phyloP scores from a whole-genome alignment of 345 rosid species.

The Syzygium grande region DNA sequence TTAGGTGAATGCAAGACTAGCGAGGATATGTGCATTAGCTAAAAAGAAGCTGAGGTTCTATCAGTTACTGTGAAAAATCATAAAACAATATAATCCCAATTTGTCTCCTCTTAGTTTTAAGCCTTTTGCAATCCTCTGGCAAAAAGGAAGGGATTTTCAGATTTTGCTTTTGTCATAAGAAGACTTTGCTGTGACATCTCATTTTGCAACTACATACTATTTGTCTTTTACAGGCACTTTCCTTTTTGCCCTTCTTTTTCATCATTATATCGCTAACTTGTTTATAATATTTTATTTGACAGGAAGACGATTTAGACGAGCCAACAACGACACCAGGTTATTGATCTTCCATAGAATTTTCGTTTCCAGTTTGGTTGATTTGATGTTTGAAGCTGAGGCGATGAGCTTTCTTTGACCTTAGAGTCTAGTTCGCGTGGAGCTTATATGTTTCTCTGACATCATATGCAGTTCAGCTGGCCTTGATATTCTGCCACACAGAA shows the following conservation, averaged over 20 bases:
- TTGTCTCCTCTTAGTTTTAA: not conserved
- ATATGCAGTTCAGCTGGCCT: constrained; percentile 79
- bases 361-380: not conserved
- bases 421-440: not conserved
- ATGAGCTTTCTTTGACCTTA: not conserved
- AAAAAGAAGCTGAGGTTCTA: not conserved
- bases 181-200: not conserved
- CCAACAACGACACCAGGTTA: constrained; percentile 59
- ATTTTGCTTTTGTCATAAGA: not conserved
- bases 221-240: not conserved
- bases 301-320: constrained; percentile 80
- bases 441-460: constrained; percentile 6
- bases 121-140: not conserved
- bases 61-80: not conserved
- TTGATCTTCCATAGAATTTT: not conserved
- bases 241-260: not conserved
- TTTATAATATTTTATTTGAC: not conserved
- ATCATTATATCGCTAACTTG: not conserved
- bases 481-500: constrained; percentile 85
- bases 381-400: not conserved
- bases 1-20: not conserved
- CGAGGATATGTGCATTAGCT: not conserved
- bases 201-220: not conserved
- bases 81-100: not conserved
- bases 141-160: not conserved